Conservation (phyloP, 2,329 filamentous ascomycete genomes). For the Aspergillus tanneri region DNA sequence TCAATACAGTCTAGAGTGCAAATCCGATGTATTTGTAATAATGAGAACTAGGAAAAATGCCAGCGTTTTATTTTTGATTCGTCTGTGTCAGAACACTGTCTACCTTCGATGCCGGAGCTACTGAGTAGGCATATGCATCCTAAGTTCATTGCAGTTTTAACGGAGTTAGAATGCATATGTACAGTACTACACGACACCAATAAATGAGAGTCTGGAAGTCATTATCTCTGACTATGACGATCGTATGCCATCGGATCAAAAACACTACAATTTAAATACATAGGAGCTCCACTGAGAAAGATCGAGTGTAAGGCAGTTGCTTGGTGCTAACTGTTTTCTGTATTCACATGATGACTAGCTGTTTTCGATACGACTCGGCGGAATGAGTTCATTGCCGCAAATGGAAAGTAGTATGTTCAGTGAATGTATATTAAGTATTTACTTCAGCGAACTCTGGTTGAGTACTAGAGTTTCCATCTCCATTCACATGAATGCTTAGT, state of each 20-base stretch:
- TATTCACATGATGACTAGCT: too few relatives aligned
- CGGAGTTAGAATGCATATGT: conserved; percentile 2
- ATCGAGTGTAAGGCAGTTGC: too few relatives aligned
- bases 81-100: conserved; percentile 1
- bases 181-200: conserved; percentile 2
- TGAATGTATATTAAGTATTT: too few relatives aligned
- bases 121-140: not conserved
- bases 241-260: not conserved
- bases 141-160: not conserved
- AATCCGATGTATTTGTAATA: conserved; percentile 2
- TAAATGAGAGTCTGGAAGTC: conserved; percentile 2
- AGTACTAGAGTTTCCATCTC: too few relatives aligned
- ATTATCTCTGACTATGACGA: not conserved
- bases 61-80: conserved; percentile 2
- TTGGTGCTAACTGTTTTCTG: too few relatives aligned
- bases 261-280: not conserved
- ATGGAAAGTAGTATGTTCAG: too few relatives aligned
- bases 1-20: conserved; percentile 1
- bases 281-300: not conserved
- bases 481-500: too few relatives aligned
- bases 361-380: too few relatives aligned
- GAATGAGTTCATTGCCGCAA: too few relatives aligned
- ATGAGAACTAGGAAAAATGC: conserved; percentile 2
- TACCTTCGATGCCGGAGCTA: conserved; percentile 1
- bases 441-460: too few relatives aligned